These are phyloP conservation scores for Drosera spatulata DNA, from an alignment of 179 eudicot genomes.

Conservation along the genomic window DNA sequence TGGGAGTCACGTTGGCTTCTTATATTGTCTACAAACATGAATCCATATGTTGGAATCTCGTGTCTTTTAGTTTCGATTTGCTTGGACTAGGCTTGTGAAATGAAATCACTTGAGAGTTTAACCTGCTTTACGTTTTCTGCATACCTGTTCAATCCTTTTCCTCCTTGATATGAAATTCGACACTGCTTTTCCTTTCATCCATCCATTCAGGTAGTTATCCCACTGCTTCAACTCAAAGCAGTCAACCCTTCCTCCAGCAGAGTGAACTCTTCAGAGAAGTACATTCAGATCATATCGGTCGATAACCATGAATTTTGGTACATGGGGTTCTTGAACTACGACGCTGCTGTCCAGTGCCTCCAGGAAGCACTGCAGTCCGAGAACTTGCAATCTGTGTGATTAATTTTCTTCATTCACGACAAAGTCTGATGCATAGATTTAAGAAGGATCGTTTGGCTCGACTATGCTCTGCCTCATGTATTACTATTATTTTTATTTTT, in stretches of 20 bases:
- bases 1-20: no score
- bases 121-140: not conserved
- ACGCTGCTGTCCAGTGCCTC: constrained; percentile 1
- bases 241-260: constrained; percentile 6
- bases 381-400: not conserved
- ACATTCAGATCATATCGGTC: constrained; percentile 5
- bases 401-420: no score
- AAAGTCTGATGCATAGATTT: no score
- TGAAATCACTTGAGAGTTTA: not conserved
- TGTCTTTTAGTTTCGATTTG: no score
- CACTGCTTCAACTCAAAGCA: constrained; percentile 1
- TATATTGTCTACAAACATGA: no score
- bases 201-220: not conserved
- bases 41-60: no score
- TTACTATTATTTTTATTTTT: no score
- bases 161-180: not conserved
- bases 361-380: not conserved
- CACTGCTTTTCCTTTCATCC: not conserved
- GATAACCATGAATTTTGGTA: constrained; percentile 7
- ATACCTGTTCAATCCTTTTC: not conserved
- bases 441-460: no score
- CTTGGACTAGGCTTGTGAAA: no score
- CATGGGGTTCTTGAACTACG: constrained; percentile 7
- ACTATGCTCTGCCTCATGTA: no score
- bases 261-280: constrained; percentile 8